Percentiles rank a stretch among this genome's conserved stretches.
Evolutionary conservation across 1,284 basidiomycete genomes (phyloP).

Genomic region (Cryptococcus jaspeensis): DNA sequence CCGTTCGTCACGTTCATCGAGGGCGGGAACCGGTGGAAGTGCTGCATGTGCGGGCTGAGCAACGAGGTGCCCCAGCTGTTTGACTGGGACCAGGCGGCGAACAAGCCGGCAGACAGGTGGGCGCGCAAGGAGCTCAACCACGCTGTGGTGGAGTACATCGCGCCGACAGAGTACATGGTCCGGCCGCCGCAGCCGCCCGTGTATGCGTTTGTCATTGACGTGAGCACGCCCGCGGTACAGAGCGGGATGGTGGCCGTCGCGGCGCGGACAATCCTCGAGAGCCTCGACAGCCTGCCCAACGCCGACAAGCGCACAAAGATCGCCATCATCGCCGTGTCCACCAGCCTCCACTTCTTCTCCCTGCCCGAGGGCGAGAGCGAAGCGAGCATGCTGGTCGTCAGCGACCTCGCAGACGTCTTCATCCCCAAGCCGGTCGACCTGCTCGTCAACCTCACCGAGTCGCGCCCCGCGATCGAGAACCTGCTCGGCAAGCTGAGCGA

Average conservation of each 20-base stretch:
- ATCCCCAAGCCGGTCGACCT: constrained; percentile 94
- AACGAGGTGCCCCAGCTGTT: constrained; percentile 99
- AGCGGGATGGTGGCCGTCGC: constrained; percentile 98
- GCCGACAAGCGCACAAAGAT: constrained; percentile 90
- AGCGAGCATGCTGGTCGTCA: constrained; percentile 92
- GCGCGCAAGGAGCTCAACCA: constrained; percentile 89
- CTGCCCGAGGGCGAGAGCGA: constrained; percentile 76
- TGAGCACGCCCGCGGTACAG: constrained; percentile 86
- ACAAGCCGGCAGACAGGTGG: constrained; percentile 95
- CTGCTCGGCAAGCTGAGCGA: constrained; percentile 81
- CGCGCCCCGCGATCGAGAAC: constrained; percentile 74
- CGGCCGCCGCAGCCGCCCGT: constrained; percentile 96
- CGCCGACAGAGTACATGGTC: constrained; percentile 98
- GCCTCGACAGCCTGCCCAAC: constrained; percentile 92
- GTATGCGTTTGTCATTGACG: constrained; percentile 96
- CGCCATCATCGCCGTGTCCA: constrained; percentile 89
- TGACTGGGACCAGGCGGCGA: constrained; percentile 94
- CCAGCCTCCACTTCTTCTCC: constrained; percentile 95
- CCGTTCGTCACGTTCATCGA: constrained; percentile 99
- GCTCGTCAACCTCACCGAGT: constrained; percentile 88
- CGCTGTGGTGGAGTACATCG: constrained; percentile 92
- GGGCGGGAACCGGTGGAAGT: constrained; percentile 98
- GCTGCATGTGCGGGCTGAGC: constrained; percentile 97
- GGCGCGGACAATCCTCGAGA: constrained; percentile 91
- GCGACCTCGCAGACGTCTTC: constrained; percentile 96